These are phyloP conservation scores for Lavandula angustifolia DNA, from an alignment of 257 asterid species.

Conservation along the genomic window DNA sequence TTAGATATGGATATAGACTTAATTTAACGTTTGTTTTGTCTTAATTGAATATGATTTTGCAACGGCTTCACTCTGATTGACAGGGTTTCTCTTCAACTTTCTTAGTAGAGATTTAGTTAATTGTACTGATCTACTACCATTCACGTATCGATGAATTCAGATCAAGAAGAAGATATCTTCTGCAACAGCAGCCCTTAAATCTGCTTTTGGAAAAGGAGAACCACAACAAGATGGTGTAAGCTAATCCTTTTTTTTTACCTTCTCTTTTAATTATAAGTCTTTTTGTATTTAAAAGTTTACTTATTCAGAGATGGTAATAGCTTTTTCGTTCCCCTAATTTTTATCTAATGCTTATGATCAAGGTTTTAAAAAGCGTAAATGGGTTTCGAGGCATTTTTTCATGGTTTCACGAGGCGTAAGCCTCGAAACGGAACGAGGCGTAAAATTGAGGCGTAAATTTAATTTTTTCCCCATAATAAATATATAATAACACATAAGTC, in stretches of 20 bases:
- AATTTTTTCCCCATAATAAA: too few relatives aligned
- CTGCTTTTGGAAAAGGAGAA: slow-evolving; percentile 58
- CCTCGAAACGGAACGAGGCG: too few relatives aligned
- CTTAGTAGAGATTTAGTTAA: neutral
- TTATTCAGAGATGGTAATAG: neutral
- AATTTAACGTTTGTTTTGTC: neutral
- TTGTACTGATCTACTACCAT: slow-evolving; percentile 19
- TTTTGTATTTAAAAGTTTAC: slow-evolving; percentile 14
- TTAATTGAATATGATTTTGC: neutral
- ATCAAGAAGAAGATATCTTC: slow-evolving; percentile 68
- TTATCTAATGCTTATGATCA: neutral
- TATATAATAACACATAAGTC: too few relatives aligned
- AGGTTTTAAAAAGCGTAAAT: too few relatives aligned
- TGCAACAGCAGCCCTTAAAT: slow-evolving; percentile 65
- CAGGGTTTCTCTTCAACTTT: slow-evolving; percentile 5
- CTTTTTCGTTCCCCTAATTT: neutral
- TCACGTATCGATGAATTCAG: slow-evolving; percentile 39
- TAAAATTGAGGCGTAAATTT: too few relatives aligned
- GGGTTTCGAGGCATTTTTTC: too few relatives aligned
- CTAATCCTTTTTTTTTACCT: slow-evolving; percentile 5
- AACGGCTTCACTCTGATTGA: neutral
- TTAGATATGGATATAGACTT: neutral
- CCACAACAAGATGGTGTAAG: slow-evolving; percentile 55
- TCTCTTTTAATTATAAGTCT: neutral
- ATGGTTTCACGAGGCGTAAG: too few relatives aligned